Conservation (phyloP, 164 flowering plant genomes). For the Dillenia turbinata region DNA sequence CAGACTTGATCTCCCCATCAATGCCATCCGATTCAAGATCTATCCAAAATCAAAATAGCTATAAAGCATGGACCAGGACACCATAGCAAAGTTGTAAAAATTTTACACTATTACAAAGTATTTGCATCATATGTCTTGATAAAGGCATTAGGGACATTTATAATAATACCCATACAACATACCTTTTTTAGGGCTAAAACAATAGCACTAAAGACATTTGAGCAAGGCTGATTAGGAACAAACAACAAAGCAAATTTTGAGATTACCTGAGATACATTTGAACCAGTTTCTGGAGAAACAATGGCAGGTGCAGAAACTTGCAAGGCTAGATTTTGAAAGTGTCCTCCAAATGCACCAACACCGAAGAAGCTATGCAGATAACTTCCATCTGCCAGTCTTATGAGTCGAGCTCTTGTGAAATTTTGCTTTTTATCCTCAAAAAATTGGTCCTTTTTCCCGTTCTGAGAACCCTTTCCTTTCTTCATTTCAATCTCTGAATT, state of each 20-base stretch:
- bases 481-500: constrained; percentile 7
- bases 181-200: no score
- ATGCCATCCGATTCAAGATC: constrained; percentile 15
- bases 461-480: neutral
- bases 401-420: neutral
- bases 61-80: no score
- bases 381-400: constrained; percentile 14
- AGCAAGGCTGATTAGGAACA: no score
- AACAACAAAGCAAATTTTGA: no score
- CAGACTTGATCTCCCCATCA: constrained; percentile 3
- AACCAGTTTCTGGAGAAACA: constrained; percentile 6
- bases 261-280: constrained; percentile 14
- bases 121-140: neutral
- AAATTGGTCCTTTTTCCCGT: neutral
- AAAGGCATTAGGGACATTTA: no score
- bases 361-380: constrained; percentile 3
- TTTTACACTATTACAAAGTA: neutral
- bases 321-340: neutral
- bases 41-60: constrained; percentile 1
- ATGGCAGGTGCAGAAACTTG: constrained; percentile 17
- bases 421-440: neutral
- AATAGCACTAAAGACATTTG: no score
- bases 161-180: no score
- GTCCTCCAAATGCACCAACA: constrained; percentile 4
- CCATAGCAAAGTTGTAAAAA: neutral